Conservation (phyloP, 1,284 basidiomycete species). For the Pseudozyma flocculosa region DNA sequence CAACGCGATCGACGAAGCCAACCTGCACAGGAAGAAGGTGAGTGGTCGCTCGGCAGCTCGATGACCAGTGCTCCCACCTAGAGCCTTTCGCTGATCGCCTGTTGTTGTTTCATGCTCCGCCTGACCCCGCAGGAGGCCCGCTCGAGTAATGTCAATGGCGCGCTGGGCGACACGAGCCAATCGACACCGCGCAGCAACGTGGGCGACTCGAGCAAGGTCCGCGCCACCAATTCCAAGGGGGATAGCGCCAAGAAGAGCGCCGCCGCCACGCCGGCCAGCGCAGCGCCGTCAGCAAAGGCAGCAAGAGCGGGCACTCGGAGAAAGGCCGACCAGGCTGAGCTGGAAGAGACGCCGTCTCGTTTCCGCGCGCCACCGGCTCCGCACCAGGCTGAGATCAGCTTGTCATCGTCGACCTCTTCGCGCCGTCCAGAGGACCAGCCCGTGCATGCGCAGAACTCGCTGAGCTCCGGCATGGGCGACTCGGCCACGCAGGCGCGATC, state of each 20-base stretch:
- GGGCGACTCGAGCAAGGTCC: conserved; percentile 2
- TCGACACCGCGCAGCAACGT: conserved; percentile 6
- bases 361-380: conserved; percentile 19
- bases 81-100: no score
- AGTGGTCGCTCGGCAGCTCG: conserved; percentile 12
- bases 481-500: conserved; percentile 6
- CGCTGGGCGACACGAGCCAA: conserved; percentile 10
- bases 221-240: conserved; percentile 1
- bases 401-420: background rate
- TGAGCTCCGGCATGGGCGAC: conserved; percentile 15
- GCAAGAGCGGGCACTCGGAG: conserved; percentile 8
- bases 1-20: conserved; percentile 45
- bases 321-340: conserved; percentile 31
- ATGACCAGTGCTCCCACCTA: no score
- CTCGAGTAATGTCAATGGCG: background rate
- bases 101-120: no score
- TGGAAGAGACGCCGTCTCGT: conserved; percentile 30
- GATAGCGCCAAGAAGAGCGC: background rate
- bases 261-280: background rate
- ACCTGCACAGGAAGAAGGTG: conserved; percentile 33
- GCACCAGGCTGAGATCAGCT: background rate
- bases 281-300: conserved; percentile 4
- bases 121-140: conserved; percentile 2
- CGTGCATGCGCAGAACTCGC: conserved; percentile 9
- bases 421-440: background rate